Evolutionary conservation across 2,329 filamentous ascomycete species (phyloP), one percentile per base, ranked within the genome.

Genomic region (Ceratocystis alfenasii): DNA sequence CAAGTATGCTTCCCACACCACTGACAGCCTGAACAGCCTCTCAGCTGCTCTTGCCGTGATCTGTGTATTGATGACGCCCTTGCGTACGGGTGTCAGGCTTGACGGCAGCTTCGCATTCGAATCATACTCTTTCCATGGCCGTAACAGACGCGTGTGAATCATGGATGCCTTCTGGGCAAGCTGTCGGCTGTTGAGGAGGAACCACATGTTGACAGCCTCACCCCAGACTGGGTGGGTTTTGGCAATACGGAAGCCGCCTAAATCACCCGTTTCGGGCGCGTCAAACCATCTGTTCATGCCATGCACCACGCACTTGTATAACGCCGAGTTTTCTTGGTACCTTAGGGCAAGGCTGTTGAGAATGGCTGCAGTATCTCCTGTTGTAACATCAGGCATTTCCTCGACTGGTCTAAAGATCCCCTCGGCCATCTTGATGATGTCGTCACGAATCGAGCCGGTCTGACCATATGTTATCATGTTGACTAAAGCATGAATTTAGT

Each of bases 361-460:
- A 36, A 59, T 59, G 17, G 28, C 55, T 10, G 25, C n/a, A 3
- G 55, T 36, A 25, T 59, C 55, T 36, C 55, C 55, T 7, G 55
- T 59, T n/a, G 55, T 59, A 3, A 59, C 25, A 28, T 59, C 55
- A 28, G 55, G 55, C 5, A 59, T 59, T 15, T 59, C 28, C 30
- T 59, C 55, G 1, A 59, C 55, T 15, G 55, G 55, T 6, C 7
- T 17, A 36, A 59, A 59, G 5, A 59, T 33, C 8, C 25, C 30
- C 17, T 59, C 55, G 28, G 55, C 55, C 55, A 59, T 59, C 12
- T 59, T 59, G 55, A 59, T 59, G 30, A 59, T 59, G 55, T 59
- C 55, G 15, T 59, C 55, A 30, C 28, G 55, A 17, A 59, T n/a
- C 7, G 55, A 59, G 28, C 55, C 55, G 7, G 55, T 59, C 55